These are phyloP conservation scores for Exophiala spinifera DNA, from an alignment of 2,329 filamentous ascomycete genomes.

Conservation along the genomic window DNA sequence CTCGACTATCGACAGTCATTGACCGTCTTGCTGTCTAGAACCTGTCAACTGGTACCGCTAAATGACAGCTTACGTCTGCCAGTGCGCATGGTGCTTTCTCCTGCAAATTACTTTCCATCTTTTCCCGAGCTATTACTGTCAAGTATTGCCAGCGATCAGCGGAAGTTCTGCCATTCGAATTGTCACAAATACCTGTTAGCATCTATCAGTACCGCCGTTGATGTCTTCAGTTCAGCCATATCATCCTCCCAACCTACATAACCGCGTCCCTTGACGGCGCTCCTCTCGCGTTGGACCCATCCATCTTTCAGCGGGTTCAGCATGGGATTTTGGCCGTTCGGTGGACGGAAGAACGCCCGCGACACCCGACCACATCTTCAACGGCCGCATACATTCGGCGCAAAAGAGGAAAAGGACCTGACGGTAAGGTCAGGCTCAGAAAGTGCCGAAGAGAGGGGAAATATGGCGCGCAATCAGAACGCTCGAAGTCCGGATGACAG, in stretches of 20 bases:
- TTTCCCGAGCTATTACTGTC: not conserved
- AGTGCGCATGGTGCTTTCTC: conserved; percentile 10
- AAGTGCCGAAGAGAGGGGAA: conserved; percentile 11
- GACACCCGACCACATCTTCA: conserved; percentile 14
- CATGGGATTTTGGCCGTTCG: conserved; percentile 31
- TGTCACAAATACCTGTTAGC: not conserved
- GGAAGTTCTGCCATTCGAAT: not conserved
- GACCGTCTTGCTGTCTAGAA: conserved; percentile 6
- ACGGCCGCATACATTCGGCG: conserved; percentile 12
- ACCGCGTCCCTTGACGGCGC: conserved; percentile 15
- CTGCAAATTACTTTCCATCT: conserved; percentile 12
- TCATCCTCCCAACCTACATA: conserved; percentile 14
- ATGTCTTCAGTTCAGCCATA: conserved; percentile 23
- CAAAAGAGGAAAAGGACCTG: conserved; percentile 12
- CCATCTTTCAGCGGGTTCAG: conserved; percentile 17
- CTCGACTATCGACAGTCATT: conserved; percentile 3
- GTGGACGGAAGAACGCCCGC: conserved; percentile 27
- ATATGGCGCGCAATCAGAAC: conserved; percentile 17
- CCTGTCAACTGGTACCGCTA: conserved; percentile 3
- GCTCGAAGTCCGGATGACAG: conserved; percentile 15
- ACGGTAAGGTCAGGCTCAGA: not conserved
- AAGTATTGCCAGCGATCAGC: not conserved
- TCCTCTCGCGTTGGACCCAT: not conserved
- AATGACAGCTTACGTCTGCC: conserved; percentile 8
- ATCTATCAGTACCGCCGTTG: conserved; percentile 14